Evolutionary conservation across 805 yeast species (phyloP).

Genomic region (Saturnispora saitoi): DNA sequence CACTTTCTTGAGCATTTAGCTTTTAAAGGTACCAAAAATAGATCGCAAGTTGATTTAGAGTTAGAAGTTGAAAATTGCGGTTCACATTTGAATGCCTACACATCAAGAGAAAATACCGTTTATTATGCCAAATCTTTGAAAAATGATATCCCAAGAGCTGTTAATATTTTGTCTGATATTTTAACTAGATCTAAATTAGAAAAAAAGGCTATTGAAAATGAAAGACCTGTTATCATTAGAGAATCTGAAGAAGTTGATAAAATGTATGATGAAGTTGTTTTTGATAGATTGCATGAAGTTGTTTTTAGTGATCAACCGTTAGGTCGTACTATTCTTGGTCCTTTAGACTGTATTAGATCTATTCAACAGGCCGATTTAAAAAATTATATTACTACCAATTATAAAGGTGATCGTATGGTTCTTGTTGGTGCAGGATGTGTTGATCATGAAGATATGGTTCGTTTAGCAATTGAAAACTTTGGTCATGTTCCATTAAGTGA

Average conservation of each 20-base stretch:
- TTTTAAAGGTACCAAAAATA: slow-evolving; percentile 81
- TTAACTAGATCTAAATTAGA: slow-evolving; percentile 80
- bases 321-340: slow-evolving; percentile 95
- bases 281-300: slow-evolving; percentile 91
- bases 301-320: slow-evolving; percentile 86
- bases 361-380: slow-evolving; percentile 70
- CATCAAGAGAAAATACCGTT: slow-evolving; percentile 95
- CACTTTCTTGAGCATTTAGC: slow-evolving; percentile 96
- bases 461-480: slow-evolving; percentile 67
- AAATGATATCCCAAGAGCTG: slow-evolving; percentile 73
- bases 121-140: slow-evolving; percentile 86
- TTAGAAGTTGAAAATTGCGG: slow-evolving; percentile 94
- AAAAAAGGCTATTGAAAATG: slow-evolving; percentile 81
- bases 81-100: slow-evolving; percentile 96
- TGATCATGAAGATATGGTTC: slow-evolving; percentile 74
- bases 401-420: slow-evolving; percentile 96
- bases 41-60: slow-evolving; percentile 79
- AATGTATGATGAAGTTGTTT: slow-evolving; percentile 96
- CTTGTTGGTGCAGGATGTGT: slow-evolving; percentile 96
- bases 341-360: slow-evolving; percentile 76
- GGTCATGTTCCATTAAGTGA: slow-evolving; percentile 53
- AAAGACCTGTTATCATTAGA: slow-evolving; percentile 90
- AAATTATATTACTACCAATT: slow-evolving; percentile 74
- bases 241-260: slow-evolving; percentile 97
- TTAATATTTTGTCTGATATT: slow-evolving; percentile 84